phyloP scores from a whole-genome alignment of 352 stramenopile genomes.

The Pythium periplocum region DNA sequence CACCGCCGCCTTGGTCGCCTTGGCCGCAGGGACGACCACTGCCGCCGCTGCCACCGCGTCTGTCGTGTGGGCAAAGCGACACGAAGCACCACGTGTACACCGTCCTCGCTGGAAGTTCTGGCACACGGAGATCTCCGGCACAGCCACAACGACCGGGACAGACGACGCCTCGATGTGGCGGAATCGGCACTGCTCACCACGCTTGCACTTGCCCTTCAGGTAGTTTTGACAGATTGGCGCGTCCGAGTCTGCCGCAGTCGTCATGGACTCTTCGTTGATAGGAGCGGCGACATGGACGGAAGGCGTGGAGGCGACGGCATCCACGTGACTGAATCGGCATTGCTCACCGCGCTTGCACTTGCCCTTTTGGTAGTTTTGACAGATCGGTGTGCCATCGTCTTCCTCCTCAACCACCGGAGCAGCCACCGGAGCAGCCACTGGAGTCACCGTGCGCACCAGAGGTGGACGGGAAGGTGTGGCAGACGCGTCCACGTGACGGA shows the following conservation, averaged over 20 bases:
- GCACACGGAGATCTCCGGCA: constrained; percentile 20
- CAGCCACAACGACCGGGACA: background rate
- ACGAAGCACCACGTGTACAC: constrained; percentile 20
- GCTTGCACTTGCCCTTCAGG: constrained; percentile 19
- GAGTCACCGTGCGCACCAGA: background rate
- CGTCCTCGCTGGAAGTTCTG: constrained; percentile 22
- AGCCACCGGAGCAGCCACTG: background rate
- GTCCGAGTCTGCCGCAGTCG: background rate
- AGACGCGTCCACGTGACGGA: constrained; percentile 13
- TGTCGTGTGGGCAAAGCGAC: constrained; percentile 24
- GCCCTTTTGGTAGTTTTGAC: constrained; percentile 26
- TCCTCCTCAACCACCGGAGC: background rate
- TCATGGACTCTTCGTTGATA: background rate
- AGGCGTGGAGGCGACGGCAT: constrained; percentile 1
- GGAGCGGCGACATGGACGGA: background rate
- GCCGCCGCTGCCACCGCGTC: background rate
- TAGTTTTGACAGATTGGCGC: constrained; percentile 11
- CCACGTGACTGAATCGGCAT: constrained; percentile 24
- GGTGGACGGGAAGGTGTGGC: background rate
- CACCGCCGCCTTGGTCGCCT: background rate
- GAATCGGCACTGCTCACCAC: constrained; percentile 8
- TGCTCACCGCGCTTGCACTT: constrained; percentile 27
- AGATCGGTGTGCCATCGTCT: constrained; percentile 15
- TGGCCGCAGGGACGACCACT: background rate
- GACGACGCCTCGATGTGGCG: constrained; percentile 2